These are phyloP conservation scores for Pyrenochaeta sp. DNA, from an alignment of 2,329 filamentous ascomycete species.

Conservation along the genomic window DNA sequence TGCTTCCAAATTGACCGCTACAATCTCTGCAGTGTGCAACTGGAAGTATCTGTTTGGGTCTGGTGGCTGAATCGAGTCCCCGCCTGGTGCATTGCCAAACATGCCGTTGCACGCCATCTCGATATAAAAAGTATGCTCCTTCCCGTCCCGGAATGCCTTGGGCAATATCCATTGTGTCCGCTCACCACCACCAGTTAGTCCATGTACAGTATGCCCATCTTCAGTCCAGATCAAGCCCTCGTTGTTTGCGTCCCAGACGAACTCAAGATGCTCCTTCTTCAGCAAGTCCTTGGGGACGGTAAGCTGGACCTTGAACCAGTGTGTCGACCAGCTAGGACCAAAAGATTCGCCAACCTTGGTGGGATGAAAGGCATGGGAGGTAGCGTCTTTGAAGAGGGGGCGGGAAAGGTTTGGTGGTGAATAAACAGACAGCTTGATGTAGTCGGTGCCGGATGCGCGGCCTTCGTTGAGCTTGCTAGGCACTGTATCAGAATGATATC, in stretches of 20 bases:
- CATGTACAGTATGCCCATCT: slow-evolving; percentile 88
- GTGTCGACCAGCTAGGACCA: slow-evolving; percentile 95
- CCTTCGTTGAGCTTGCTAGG: slow-evolving; percentile 76
- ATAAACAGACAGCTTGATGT: slow-evolving; percentile 88
- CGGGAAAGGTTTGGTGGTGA: slow-evolving; percentile 80
- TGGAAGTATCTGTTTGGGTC: slow-evolving; percentile 83
- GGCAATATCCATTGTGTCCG: slow-evolving; percentile 92
- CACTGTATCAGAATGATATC: slow-evolving; percentile 18
- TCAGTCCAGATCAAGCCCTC: slow-evolving; percentile 95
- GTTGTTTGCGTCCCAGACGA: slow-evolving; percentile 95
- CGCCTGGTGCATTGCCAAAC: slow-evolving; percentile 91
- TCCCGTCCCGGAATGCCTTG: slow-evolving; percentile 79
- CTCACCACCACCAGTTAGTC: slow-evolving; percentile 88
- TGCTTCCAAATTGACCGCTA: slow-evolving; percentile 86
- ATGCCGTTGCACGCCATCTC: slow-evolving; percentile 99
- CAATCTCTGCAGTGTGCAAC: slow-evolving; percentile 81
- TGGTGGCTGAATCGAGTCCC: slow-evolving; percentile 88
- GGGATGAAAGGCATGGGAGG: slow-evolving; percentile 75
- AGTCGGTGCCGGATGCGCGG: slow-evolving; percentile 70
- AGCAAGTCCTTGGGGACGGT: slow-evolving; percentile 77
- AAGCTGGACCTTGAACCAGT: slow-evolving; percentile 91
- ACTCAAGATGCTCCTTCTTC: slow-evolving; percentile 84
- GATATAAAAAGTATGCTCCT: slow-evolving; percentile 89
- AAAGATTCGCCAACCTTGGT: slow-evolving; percentile 81
- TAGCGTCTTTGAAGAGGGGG: slow-evolving; percentile 87